Percentiles rank a stretch among this genome's conserved stretches.
phyloP scores from a whole-genome alignment of 2,329 filamentous ascomycete genomes.

The Phialophora verrucosa region DNA sequence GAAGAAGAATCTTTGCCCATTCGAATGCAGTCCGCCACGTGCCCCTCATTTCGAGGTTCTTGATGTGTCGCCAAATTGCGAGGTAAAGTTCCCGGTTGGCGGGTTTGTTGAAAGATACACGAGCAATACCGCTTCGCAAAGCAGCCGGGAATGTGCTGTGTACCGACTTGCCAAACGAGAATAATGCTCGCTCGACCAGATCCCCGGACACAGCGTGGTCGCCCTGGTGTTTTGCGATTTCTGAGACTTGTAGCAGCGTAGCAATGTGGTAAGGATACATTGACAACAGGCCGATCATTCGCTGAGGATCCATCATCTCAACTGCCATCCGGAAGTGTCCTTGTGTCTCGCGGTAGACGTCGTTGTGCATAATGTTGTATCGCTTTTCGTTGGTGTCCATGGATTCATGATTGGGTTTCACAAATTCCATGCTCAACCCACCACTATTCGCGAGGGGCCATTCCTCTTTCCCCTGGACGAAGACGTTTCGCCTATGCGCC shows the following conservation, averaged over 20 bases:
- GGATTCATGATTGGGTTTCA: constrained; percentile 53
- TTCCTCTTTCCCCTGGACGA: constrained; percentile 83
- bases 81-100: constrained; percentile 95
- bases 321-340: constrained; percentile 77
- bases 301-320: constrained; percentile 81
- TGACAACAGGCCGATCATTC: constrained; percentile 76
- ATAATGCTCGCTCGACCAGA: constrained; percentile 86
- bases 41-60: constrained; percentile 83
- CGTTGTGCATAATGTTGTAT: constrained; percentile 79
- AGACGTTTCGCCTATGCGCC: constrained; percentile 76
- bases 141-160: constrained; percentile 80
- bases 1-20: constrained; percentile 85
- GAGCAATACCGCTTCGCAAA: constrained; percentile 76
- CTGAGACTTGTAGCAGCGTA: constrained; percentile 89
- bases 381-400: constrained; percentile 64
- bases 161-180: constrained; percentile 87
- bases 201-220: constrained; percentile 86
- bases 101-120: constrained; percentile 77
- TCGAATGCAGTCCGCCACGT: constrained; percentile 92
- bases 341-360: constrained; percentile 75
- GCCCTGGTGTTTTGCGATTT: constrained; percentile 87
- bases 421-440: constrained; percentile 80
- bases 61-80: constrained; percentile 85
- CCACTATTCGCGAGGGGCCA: constrained; percentile 82
- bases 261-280: constrained; percentile 88